Evolutionary conservation across 306 rosid genomes (phyloP).

Genomic region (Castanospermum australe): DNA sequence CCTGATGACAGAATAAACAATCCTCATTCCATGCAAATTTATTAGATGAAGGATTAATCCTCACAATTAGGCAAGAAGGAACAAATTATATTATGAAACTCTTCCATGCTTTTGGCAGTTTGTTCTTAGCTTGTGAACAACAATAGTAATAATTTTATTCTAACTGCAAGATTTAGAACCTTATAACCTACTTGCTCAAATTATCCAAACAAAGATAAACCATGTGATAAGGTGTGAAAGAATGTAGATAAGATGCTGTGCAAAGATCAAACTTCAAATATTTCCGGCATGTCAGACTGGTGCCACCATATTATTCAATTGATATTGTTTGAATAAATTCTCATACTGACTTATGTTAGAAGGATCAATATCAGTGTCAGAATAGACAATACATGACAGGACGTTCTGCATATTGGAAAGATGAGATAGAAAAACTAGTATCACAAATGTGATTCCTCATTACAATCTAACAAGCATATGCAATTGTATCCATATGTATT

Average conservation of each 20-base stretch:
- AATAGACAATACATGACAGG: slow-evolving; percentile 9
- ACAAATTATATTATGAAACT: not conserved
- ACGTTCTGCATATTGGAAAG: not conserved
- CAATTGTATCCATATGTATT: not conserved
- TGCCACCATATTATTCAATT: not conserved
- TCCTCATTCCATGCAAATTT: not conserved
- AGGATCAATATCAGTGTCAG: not conserved
- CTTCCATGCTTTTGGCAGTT: not conserved
- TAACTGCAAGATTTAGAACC: not conserved
- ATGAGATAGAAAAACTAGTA: not conserved
- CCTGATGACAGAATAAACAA: not conserved
- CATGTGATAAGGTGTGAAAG: not conserved
- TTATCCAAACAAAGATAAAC: slow-evolving; percentile 22
- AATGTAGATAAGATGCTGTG: not conserved
- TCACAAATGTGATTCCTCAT: not conserved
- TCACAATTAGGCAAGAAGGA: slow-evolving; percentile 9
- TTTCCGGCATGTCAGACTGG: not conserved
- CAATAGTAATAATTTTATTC: not conserved
- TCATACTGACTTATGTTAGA: not conserved
- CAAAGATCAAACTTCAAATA: not conserved
- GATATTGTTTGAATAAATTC: not conserved
- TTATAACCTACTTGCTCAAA: not conserved
- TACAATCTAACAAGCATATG: not conserved
- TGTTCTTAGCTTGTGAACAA: not conserved
- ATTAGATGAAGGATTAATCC: not conserved